Percentiles rank a stretch among this genome's conserved stretches.
These are phyloP conservation scores for Dictyostelium citrinum DNA, from an alignment of 78 protist species.

Conservation along the genomic window DNA sequence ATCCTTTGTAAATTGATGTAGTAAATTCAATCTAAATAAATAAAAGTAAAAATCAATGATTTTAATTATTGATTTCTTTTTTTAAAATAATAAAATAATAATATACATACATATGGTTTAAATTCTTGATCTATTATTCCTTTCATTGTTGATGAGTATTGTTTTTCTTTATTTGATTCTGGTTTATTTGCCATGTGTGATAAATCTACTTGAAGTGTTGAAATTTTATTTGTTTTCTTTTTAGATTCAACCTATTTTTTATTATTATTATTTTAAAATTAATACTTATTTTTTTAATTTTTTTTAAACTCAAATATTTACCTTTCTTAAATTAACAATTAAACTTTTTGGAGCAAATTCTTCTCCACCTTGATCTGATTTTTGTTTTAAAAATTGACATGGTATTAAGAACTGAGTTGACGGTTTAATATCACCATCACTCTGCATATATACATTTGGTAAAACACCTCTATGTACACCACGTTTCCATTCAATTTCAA, in stretches of 20 bases:
- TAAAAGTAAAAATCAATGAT: neutral
- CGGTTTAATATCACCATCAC: constrained; percentile 44
- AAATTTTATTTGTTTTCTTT: constrained; percentile 1
- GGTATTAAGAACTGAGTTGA: constrained; percentile 22
- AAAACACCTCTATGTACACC: constrained; percentile 29
- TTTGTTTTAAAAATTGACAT: constrained; percentile 35
- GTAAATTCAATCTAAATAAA: constrained; percentile 41
- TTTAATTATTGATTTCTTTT: neutral
- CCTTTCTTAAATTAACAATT: constrained; percentile 48
- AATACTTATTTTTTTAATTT: neutral
- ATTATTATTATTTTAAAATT: neutral
- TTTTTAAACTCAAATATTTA: neutral
- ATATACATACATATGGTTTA: constrained; percentile 52
- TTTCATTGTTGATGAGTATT: constrained; percentile 72
- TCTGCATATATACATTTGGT: neutral
- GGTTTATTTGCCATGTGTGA: constrained; percentile 58
- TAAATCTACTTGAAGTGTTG: constrained; percentile 49
- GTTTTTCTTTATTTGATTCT: constrained; percentile 27
- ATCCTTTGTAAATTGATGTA: constrained; percentile 24
- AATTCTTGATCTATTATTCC: constrained; percentile 30
- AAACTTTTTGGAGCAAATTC: constrained; percentile 48
- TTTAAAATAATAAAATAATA: neutral
- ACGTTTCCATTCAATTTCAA: constrained; percentile 47
- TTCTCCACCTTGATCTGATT: neutral
- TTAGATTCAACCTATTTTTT: constrained; percentile 6